Base-by-base conservation (phyloP, 2,329 filamentous ascomycete genomes). In the Podosphaera fusca region DNA sequence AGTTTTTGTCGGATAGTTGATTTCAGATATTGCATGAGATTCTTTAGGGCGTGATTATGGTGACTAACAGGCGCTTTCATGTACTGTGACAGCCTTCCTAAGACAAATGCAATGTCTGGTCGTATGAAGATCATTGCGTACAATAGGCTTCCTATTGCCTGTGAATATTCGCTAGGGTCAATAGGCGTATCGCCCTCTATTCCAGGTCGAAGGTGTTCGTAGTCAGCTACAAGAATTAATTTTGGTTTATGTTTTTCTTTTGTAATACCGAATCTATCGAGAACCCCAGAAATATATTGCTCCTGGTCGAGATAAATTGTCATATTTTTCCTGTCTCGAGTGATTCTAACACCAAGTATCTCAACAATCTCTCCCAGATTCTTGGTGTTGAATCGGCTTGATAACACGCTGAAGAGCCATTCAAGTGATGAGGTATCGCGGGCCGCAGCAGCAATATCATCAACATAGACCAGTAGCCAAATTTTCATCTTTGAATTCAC, bases 311-410 rank as follows among this genome's bases (percentile, higher is more conserved):
- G 12, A n/a, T 4, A 47, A 14, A 47, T 7, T 14, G 7, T 21
- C 21, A 7, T 10, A 47, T 47, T 47, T 21, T 10, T 47, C n/a
- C 45, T 10, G 21, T 47, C 45, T 14, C 45, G 45, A 1, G 45
- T 21, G 4, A 47, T n/a, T 47, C 45, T 47, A 47, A n/a, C 45
- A n/a, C 31, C 52, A 30, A 30, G 35, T 40, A 55, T 55, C 35
- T 55, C 40, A 12, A 40, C 21, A 38, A 55, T 55, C 34, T 55
- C 52, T 14, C 52, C 52, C 52, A 55, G 35, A 34, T 55, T 40
- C 35, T 55, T 55, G 52, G 52, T 34, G 7, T 40, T 55, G 36
- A 55, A 55, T n/a, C 35, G 12, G 12, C 6, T 10, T 8, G 52
- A 55, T 10, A 55, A 21, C 10, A 8, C n/a, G 21, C 40, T 30